phyloP scores from a whole-genome alignment of 2,329 filamentous ascomycete genomes.

The Sporothrix globosa region DNA sequence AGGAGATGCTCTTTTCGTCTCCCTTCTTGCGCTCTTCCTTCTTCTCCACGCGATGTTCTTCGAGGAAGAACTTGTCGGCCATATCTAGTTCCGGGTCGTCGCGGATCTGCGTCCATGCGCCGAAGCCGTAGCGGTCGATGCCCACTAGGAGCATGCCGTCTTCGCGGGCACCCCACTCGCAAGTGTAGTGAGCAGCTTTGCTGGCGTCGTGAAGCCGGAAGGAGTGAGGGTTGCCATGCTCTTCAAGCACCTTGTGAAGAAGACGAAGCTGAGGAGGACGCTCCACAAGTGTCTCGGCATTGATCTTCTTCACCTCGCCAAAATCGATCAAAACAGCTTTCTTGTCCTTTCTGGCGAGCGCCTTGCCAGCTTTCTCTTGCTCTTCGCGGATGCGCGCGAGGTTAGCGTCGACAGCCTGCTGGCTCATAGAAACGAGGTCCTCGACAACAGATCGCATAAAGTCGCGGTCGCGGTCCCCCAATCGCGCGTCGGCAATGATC shows the following conservation, averaged over 20 bases:
- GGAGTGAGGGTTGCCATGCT: constrained; percentile 68
- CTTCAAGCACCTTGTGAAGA: constrained; percentile 72
- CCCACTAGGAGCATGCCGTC: constrained; percentile 97
- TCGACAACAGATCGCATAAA: constrained; percentile 75
- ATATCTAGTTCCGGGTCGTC: constrained; percentile 87
- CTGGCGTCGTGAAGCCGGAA: constrained; percentile 91
- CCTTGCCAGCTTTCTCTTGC: constrained; percentile 79
- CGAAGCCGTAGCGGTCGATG: constrained; percentile 91
- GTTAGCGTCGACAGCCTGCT: constrained; percentile 65
- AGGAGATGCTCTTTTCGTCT: constrained; percentile 81
- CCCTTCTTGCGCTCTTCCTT: constrained; percentile 86
- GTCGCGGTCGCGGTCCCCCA: constrained; percentile 79
- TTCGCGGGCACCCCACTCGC: constrained; percentile 87
- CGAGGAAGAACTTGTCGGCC: constrained; percentile 88
- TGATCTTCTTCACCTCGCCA: constrained; percentile 88
- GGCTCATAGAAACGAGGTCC: constrained; percentile 67
- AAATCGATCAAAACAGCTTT: constrained; percentile 97
- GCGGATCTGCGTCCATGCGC: constrained; percentile 91
- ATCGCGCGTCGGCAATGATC: constrained; percentile 81
- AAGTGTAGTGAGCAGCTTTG: constrained; percentile 89
- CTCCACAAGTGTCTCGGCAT: constrained; percentile 92
- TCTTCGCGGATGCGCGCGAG: constrained; percentile 75
- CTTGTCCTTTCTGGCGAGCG: constrained; percentile 92
- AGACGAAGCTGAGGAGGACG: constrained; percentile 87
- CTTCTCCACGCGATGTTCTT: constrained; percentile 97